Conservation (phyloP, 208 protist genomes). For the Leishmania tarentolae region DNA sequence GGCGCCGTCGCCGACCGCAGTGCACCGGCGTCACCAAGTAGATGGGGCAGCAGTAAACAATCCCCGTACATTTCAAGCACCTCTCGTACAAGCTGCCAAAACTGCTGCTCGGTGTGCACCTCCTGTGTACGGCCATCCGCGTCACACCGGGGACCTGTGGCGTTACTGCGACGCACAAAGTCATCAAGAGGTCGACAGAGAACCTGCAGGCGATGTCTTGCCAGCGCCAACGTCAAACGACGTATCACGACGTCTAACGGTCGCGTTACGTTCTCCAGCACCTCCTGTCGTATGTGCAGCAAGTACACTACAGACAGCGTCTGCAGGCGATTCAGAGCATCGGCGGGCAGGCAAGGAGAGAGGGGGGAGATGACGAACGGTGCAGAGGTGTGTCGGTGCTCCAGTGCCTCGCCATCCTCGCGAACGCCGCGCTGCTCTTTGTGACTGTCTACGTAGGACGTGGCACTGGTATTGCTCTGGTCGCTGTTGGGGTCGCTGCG, state of each 20-base stretch:
- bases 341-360: constrained; percentile 12
- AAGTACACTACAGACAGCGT: constrained; percentile 9
- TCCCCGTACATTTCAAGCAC: constrained; percentile 21
- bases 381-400: neutral
- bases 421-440: neutral
- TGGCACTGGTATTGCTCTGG: neutral
- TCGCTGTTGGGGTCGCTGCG: neutral
- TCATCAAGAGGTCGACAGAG: constrained; percentile 25
- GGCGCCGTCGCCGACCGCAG: neutral
- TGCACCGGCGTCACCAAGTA: constrained; percentile 3
- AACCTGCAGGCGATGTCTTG: constrained; percentile 18
- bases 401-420: neutral
- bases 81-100: constrained; percentile 4
- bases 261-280: constrained; percentile 17
- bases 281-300: constrained; percentile 18
- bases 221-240: constrained; percentile 21
- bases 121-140: neutral
- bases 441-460: constrained; percentile 2
- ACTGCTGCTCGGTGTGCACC: neutral
- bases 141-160: neutral
- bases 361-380: constrained; percentile 9
- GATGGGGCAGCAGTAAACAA: constrained; percentile 34
- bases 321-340: constrained; percentile 20
- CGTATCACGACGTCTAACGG: constrained; percentile 29
- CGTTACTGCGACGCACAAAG: constrained; percentile 12